Evolutionary conservation across 1,284 basidiomycete genomes (phyloP).

Genomic region (Fomitopsis betulina): DNA sequence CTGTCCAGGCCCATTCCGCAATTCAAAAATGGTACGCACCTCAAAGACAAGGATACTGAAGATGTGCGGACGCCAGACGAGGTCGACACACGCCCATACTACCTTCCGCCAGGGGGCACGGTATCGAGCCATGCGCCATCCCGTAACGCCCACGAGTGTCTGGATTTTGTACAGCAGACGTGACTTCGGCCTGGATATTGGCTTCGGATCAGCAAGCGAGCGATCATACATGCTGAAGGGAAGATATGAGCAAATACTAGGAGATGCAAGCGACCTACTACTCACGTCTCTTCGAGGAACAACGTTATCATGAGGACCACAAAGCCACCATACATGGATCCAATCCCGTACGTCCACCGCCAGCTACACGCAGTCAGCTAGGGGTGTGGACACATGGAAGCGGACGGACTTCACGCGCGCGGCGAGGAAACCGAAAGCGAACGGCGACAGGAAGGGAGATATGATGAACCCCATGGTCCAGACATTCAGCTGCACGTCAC

Average conservation of each 20-base stretch:
- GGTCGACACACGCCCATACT: slow-evolving; percentile 41
- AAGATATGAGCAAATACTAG: neutral
- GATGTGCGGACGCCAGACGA: slow-evolving; percentile 64
- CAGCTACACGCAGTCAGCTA: slow-evolving; percentile 33
- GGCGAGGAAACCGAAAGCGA: slow-evolving; percentile 66
- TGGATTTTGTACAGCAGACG: slow-evolving; percentile 54
- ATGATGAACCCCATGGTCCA: slow-evolving; percentile 73
- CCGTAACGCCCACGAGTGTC: slow-evolving; percentile 64
- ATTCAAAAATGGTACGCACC: slow-evolving; percentile 27
- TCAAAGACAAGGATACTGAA: slow-evolving; percentile 53
- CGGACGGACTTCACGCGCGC: slow-evolving; percentile 44
- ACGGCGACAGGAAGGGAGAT: slow-evolving; percentile 64
- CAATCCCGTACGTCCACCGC: slow-evolving; percentile 72
- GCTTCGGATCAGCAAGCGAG: slow-evolving; percentile 43
- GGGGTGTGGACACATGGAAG: neutral
- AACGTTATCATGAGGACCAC: slow-evolving; percentile 54
- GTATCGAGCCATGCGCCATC: slow-evolving; percentile 55
- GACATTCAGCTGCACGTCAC: slow-evolving; percentile 45
- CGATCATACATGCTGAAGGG: slow-evolving; percentile 63
- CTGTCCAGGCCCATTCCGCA: neutral
- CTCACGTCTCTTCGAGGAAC: slow-evolving; percentile 63
- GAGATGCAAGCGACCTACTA: slow-evolving; percentile 1
- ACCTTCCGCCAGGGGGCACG: slow-evolving; percentile 50
- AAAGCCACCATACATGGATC: slow-evolving; percentile 51
- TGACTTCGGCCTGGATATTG: slow-evolving; percentile 30